phyloP scores from a whole-genome alignment of 2,329 filamentous ascomycete species.

The Tolypocladium inflatum region DNA sequence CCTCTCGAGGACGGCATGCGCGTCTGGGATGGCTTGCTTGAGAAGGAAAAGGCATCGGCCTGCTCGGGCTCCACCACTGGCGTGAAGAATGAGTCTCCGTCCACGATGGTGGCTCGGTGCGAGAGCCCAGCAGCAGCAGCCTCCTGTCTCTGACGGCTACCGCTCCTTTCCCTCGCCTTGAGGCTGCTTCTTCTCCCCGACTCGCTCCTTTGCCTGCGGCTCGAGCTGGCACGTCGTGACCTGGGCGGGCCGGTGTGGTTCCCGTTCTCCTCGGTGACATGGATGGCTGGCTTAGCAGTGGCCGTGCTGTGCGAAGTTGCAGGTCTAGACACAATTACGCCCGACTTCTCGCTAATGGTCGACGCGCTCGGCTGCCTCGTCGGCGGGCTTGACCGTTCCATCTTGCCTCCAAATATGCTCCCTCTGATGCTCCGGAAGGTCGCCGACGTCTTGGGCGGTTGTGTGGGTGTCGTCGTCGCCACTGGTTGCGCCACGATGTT shows the following conservation, averaged over 20 bases:
- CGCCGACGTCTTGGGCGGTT: slow-evolving; percentile 60
- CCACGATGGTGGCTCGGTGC: slow-evolving; percentile 32
- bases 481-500: slow-evolving; percentile 35
- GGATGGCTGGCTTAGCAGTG: slow-evolving; percentile 56
- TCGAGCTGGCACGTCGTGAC: slow-evolving; percentile 24
- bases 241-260: slow-evolving; percentile 19
- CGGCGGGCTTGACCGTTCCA: slow-evolving; percentile 33
- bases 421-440: slow-evolving; percentile 61
- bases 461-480: slow-evolving; percentile 31
- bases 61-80: slow-evolving; percentile 31
- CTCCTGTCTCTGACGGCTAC: slow-evolving; percentile 33
- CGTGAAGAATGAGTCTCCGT: slow-evolving; percentile 42
- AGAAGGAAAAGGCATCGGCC: slow-evolving; percentile 34
- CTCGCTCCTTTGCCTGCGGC: slow-evolving; percentile 30
- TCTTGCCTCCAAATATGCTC: slow-evolving; percentile 65
- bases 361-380: slow-evolving; percentile 28
- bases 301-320: slow-evolving; percentile 35
- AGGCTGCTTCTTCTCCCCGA: slow-evolving; percentile 41
- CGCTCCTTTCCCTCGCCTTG: slow-evolving; percentile 42
- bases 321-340: slow-evolving; percentile 16
- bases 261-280: slow-evolving; percentile 60
- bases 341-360: slow-evolving; percentile 26
- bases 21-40: slow-evolving; percentile 28
- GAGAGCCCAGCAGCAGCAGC: slow-evolving; percentile 27
- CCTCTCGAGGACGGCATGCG: slow-evolving; percentile 30